Evolutionary conservation across 495 filamentous ascomycete genomes (phyloP).

Genomic region (Aspergillus wentii): DNA sequence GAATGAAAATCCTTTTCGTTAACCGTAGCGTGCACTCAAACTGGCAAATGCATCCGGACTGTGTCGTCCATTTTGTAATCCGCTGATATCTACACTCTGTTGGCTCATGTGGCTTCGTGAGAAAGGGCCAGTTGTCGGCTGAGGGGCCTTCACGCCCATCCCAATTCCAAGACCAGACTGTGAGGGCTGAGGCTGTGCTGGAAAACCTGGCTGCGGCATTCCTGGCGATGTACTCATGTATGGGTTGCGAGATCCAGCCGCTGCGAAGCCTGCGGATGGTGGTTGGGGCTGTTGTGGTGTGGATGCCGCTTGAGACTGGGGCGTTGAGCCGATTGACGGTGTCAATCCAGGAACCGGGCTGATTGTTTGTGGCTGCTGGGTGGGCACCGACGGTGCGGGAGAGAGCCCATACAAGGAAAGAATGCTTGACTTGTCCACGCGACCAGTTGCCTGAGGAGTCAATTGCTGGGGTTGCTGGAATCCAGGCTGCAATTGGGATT

Average conservation of each 20-base stretch:
- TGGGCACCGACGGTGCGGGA: conserved; percentile 42
- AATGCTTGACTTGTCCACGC: conserved; percentile 76
- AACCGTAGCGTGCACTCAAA: conserved; percentile 61
- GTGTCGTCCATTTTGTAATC: conserved; percentile 72
- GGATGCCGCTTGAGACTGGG: conserved; percentile 17
- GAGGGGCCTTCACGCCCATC: conserved; percentile 6
- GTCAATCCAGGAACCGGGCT: conserved; percentile 19
- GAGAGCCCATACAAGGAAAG: conserved; percentile 83
- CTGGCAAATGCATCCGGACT: conserved; percentile 97
- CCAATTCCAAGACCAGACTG: conserved; percentile 11
- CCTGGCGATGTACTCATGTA: conserved; percentile 27
- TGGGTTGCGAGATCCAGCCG: conserved; percentile 33
- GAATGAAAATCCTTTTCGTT: conserved; percentile 6
- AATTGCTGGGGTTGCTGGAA: conserved; percentile 34
- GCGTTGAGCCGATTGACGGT: conserved; percentile 16
- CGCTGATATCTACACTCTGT: conserved; percentile 81
- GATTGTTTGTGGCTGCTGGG: conserved; percentile 20
- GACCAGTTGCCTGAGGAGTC: conserved; percentile 38
- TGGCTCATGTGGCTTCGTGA: conserved; percentile 66
- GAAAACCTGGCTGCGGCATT: conserved; percentile 5
- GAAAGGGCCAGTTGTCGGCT: conserved; percentile 11
- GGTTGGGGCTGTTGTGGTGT: conserved; percentile 26
- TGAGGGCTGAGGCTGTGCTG: conserved; percentile 2
- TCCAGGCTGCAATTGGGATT: conserved; percentile 23
- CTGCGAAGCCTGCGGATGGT: conserved; percentile 12